Evolutionary conservation across 2,329 filamentous ascomycete genomes (phyloP).

Genomic region (Penicillium sp.): DNA sequence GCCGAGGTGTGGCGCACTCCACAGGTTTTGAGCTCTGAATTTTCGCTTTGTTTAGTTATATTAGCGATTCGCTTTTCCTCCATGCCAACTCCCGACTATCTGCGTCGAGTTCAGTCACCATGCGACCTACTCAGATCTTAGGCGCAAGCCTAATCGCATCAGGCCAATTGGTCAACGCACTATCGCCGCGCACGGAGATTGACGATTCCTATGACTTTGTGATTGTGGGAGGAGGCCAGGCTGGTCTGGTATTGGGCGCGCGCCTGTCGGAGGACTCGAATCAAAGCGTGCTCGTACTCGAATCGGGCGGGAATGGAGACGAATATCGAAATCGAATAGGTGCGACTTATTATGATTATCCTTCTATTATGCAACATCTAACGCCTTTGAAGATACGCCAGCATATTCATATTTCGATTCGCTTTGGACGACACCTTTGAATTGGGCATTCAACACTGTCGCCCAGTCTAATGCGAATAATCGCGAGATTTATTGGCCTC

Average conservation of each 20-base stretch:
- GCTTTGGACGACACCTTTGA: conserved; percentile 36
- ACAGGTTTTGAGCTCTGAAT: neutral
- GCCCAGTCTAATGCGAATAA: conserved; percentile 30
- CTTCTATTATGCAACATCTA: neutral
- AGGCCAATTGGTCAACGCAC: conserved; percentile 17
- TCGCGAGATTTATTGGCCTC: conserved; percentile 35
- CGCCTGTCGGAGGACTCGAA: conserved; percentile 46
- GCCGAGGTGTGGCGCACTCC: neutral
- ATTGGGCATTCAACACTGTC: conserved; percentile 35
- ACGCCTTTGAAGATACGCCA: conserved; percentile 30
- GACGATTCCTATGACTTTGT: conserved; percentile 37
- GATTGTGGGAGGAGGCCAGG: conserved; percentile 56
- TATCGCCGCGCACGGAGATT: conserved; percentile 29
- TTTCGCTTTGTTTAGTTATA: neutral
- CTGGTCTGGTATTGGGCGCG: conserved; percentile 50
- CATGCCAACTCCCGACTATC: neutral
- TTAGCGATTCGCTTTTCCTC: neutral
- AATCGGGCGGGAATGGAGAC: conserved; percentile 34
- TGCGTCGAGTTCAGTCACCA: neutral
- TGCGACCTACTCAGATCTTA: neutral
- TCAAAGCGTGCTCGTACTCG: conserved; percentile 36
- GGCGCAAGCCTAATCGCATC: neutral
- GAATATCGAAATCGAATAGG: conserved; percentile 36
- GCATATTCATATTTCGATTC: conserved; percentile 37
- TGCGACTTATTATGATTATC: conserved; percentile 7